Evolutionary conservation across 139 green algal genomes (phyloP).

Genomic region (Haematococcus sp.): DNA sequence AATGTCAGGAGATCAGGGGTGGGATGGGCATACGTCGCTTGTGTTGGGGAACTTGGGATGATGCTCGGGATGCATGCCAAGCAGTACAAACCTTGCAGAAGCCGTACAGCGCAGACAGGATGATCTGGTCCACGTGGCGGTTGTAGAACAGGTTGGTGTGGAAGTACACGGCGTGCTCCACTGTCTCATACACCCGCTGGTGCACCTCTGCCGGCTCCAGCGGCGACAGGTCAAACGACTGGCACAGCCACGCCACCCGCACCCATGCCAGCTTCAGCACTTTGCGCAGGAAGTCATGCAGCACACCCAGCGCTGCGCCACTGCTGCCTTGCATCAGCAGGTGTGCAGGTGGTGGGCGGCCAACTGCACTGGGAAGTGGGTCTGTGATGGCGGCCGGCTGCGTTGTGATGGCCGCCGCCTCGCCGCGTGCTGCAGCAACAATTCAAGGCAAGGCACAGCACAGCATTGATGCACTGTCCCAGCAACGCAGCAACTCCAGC

Average conservation of each 20-base stretch:
- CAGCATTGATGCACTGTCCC: neutral
- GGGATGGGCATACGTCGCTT: no score
- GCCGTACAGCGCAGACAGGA: constrained; percentile 87
- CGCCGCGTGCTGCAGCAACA: constrained; percentile 2
- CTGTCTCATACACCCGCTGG: constrained; percentile 58
- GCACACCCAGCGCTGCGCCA: constrained; percentile 4
- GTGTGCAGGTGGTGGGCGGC: neutral
- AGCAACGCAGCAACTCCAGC: no score
- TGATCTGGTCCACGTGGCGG: constrained; percentile 87
- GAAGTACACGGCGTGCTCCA: constrained; percentile 65
- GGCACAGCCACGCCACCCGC: constrained; percentile 29
- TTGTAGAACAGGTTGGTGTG: constrained; percentile 85
- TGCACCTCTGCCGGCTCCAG: constrained; percentile 20
- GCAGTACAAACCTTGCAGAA: constrained; percentile 80
- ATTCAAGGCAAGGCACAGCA: neutral
- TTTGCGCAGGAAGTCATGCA: constrained; percentile 43
- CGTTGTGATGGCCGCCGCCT: neutral
- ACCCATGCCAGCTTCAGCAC: constrained; percentile 54
- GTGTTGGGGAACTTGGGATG: no score
- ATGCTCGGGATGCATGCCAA: neutral
- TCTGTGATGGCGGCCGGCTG: neutral
- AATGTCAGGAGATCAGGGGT: no score
- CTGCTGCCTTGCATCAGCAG: no score
- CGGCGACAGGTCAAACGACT: constrained; percentile 40
- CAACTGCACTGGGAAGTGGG: constrained; percentile 1